phyloP scores from a whole-genome alignment of 2,329 filamentous ascomycete genomes.

The Metarhizium guizhouense region DNA sequence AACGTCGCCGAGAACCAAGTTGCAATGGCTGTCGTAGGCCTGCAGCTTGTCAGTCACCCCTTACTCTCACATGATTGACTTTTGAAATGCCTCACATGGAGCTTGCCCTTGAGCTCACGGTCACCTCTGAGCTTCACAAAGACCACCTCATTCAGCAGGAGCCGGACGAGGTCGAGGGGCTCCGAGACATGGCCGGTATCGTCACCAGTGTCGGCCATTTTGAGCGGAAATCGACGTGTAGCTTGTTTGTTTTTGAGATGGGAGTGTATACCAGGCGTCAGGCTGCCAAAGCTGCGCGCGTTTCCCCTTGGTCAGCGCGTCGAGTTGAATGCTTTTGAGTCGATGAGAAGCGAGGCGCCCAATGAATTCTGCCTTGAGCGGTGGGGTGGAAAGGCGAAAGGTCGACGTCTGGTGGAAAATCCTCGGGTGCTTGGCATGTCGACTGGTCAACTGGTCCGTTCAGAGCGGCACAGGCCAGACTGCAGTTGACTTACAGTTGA shows the following conservation, averaged over 20 bases:
- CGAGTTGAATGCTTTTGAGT: background rate
- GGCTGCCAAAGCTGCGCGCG: background rate
- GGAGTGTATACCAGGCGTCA: background rate
- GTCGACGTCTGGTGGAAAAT: background rate
- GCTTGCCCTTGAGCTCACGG: conserved; percentile 84
- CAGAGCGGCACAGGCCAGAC: too few relatives aligned
- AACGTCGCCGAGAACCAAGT: conserved; percentile 89
- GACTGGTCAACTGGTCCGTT: too few relatives aligned
- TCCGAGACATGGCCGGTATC: conserved; percentile 68
- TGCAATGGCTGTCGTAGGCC: conserved; percentile 99
- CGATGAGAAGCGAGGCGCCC: background rate
- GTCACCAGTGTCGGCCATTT: conserved; percentile 79
- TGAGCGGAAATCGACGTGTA: background rate
- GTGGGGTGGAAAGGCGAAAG: background rate
- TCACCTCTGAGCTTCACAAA: conserved; percentile 97
- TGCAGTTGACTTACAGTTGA: too few relatives aligned
- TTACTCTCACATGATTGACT: background rate
- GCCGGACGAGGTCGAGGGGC: conserved; percentile 88
- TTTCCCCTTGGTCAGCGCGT: background rate
- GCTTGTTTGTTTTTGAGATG: background rate
- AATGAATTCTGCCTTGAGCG: background rate
- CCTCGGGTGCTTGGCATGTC: background rate
- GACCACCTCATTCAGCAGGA: conserved; percentile 90
- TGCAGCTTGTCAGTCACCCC: conserved; percentile 26
- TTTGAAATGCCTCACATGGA: conserved; percentile 57